Evolutionary conservation across 495 filamentous ascomycete genomes (phyloP), one percentile per base, ranked within the genome.

Genomic region (Echria macrotheca): DNA sequence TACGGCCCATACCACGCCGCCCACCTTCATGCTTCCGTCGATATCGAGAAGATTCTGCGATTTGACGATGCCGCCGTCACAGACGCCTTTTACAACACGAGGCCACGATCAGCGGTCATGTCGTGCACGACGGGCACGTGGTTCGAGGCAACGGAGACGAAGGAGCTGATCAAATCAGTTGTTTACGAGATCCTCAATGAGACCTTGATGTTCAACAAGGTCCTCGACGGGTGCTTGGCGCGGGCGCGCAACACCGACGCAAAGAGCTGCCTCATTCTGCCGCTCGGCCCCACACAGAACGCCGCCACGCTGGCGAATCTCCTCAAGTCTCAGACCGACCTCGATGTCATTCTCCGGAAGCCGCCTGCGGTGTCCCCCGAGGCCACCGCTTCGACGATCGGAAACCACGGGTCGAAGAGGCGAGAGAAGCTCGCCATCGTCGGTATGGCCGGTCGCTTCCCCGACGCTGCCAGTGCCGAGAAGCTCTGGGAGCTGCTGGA

Each of bases 1-100:
- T 82, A 85, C 54, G 89, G 83, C 1, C 86, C 89, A 1, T 94
- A 89, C 57, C 89, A 95, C 67, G 86, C 89, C 10, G 55, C 74
- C 1, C 87, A 94, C 63, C 66, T 94, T 7, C 84, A 88, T 65
- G 71, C 71, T 5, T 49, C 69, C 12, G 69, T 70, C 11, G 79
- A 89, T 53, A 69, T 86, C 31, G 74, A 78, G 33, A 74, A 75
- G 44, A 79, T 91, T 36, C 56, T 89, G 21, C 54, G 57, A 4
- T 59, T 75, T 22, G 53, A 68, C 29, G 63, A 72, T n/a, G 47
- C 66, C 18, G 57, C 44, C 5, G 57, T 74, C 7, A 47, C 49
- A 5, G 61, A 60, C 9, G 66, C 67, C 11, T 67, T 83, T n/a
- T 56, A 64, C 9, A 59, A 54, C 33, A 74, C 78, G 3, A 66